A percentile compares a stretch with the other conserved stretches of the same genome.
These are phyloP conservation scores for Apiotrichum mycotoxinovorans DNA, from an alignment of 1,284 basidiomycete genomes.

Conservation along the genomic window DNA sequence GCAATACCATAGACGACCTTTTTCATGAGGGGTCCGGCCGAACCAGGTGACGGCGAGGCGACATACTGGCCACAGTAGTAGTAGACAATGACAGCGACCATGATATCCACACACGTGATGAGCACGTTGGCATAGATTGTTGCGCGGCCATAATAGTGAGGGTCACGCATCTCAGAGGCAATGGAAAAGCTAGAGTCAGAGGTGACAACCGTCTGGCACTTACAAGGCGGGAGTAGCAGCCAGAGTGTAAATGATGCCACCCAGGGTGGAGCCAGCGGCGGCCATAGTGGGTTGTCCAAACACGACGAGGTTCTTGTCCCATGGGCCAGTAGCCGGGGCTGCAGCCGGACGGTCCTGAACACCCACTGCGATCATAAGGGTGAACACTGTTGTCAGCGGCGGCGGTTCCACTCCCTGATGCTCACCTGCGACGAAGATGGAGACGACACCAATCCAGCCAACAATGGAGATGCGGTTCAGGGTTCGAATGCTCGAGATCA, in stretches of 20 bases:
- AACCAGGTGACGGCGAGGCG: constrained; percentile 38
- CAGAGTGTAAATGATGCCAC: constrained; percentile 25
- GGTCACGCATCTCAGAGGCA: constrained; percentile 40
- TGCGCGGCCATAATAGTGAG: constrained; percentile 27
- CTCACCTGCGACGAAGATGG: constrained; percentile 21
- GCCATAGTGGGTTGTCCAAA: constrained; percentile 27
- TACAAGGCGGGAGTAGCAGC: constrained; percentile 21
- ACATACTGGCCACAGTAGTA: constrained; percentile 7
- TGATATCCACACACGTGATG: constrained; percentile 25
- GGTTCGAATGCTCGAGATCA: constrained; percentile 32
- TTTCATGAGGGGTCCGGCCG: constrained; percentile 44
- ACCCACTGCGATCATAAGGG: constrained; percentile 38
- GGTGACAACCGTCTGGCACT: constrained; percentile 3
- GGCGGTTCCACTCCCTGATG: neutral
- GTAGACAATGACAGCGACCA: constrained; percentile 5
- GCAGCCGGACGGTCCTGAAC: constrained; percentile 37
- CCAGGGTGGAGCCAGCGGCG: constrained; percentile 8
- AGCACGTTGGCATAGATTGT: constrained; percentile 24
- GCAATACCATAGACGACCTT: constrained; percentile 38
- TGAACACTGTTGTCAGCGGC: constrained; percentile 31
- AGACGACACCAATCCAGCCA: constrained; percentile 34
- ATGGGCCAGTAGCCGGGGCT: constrained; percentile 35
- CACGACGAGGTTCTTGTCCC: constrained; percentile 28
- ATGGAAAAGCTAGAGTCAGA: constrained; percentile 22
- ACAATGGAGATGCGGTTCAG: constrained; percentile 31